Percentiles rank a stretch among this genome's conserved stretches.
Conservation (phyloP, 225 moss, liverwort and hornwort species). For the Sphagnum contortum region DNA sequence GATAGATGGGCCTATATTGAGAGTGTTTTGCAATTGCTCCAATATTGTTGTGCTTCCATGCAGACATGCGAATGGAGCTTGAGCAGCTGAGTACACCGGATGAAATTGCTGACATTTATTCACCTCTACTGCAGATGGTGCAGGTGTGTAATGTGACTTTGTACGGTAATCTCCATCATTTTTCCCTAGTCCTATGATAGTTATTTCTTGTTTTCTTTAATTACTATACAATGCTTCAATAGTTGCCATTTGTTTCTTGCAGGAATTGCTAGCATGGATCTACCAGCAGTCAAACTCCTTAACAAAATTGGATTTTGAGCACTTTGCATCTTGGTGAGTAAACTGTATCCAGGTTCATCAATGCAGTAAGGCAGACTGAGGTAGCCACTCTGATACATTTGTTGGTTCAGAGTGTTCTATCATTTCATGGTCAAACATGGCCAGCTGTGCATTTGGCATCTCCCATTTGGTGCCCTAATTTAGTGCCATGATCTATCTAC, state of each 20-base stretch:
- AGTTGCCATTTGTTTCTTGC: conserved; percentile 1
- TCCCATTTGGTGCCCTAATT: too few species aligned
- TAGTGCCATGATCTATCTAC: too few species aligned
- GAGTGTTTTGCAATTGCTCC: too few species aligned
- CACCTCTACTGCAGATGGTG: conserved; percentile 63
- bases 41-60: conserved; percentile 1
- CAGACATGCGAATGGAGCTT: conserved; percentile 56
- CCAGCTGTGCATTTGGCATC: too few species aligned
- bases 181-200: not conserved
- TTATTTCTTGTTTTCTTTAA: not conserved
- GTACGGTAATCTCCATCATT: not conserved
- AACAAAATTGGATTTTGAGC: conserved; percentile 51
- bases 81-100: conserved; percentile 29
- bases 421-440: too few species aligned
- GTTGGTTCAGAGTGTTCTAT: too few species aligned
- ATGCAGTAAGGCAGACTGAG: too few species aligned
- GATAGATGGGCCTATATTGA: too few species aligned
- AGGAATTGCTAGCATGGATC: conserved; percentile 45
- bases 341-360: not conserved
- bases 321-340: conserved; percentile 47
- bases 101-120: conserved; percentile 26
- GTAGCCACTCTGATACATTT: too few species aligned
- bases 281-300: conserved; percentile 36
- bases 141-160: conserved; percentile 26
- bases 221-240: not conserved